Conservation (phyloP, 495 filamentous ascomycete genomes). For the Penicillium lividum region DNA sequence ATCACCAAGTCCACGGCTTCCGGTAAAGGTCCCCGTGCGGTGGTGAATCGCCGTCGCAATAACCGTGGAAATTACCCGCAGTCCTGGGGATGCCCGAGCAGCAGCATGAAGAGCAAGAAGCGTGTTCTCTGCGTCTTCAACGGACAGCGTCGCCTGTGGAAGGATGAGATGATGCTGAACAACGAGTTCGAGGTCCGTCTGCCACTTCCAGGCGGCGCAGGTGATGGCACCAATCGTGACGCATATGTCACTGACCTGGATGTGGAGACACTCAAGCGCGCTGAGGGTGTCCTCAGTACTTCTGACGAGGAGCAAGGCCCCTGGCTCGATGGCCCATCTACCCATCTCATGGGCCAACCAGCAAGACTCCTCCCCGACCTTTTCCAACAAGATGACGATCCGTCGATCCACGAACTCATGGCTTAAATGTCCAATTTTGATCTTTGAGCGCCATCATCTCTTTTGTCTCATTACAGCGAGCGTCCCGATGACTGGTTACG, state of each 20-base stretch:
- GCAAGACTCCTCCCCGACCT: slow-evolving; percentile 37
- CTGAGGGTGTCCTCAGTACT: slow-evolving; percentile 73
- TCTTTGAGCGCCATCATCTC: not conserved
- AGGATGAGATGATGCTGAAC: slow-evolving; percentile 99
- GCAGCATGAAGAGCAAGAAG: slow-evolving; percentile 97
- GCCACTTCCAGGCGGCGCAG: slow-evolving; percentile 66
- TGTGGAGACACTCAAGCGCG: slow-evolving; percentile 82
- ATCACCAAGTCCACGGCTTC: slow-evolving; percentile 42
- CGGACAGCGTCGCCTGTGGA: slow-evolving; percentile 82
- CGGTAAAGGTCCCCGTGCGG: slow-evolving; percentile 41
- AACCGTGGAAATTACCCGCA: slow-evolving; percentile 90
- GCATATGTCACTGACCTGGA: slow-evolving; percentile 92
- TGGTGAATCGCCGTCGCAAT: slow-evolving; percentile 68
- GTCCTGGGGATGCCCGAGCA: slow-evolving; percentile 85
- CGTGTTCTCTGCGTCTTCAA: slow-evolving; percentile 92
- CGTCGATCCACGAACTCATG: slow-evolving; percentile 46
- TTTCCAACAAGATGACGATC: slow-evolving; percentile 34
- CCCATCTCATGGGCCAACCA: slow-evolving; percentile 44
- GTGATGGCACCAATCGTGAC: slow-evolving; percentile 54
- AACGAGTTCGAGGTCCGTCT: slow-evolving; percentile 92
- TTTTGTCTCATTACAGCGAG: slow-evolving; percentile 22
- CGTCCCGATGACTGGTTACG: slow-evolving; percentile 25
- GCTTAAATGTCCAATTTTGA: slow-evolving; percentile 25
- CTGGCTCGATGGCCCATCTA: slow-evolving; percentile 56
- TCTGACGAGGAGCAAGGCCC: slow-evolving; percentile 82